Evolutionary conservation across 495 filamentous ascomycete genomes (phyloP), one percentile per base, ranked within the genome.

Genomic region (Aspergillus campestris): DNA sequence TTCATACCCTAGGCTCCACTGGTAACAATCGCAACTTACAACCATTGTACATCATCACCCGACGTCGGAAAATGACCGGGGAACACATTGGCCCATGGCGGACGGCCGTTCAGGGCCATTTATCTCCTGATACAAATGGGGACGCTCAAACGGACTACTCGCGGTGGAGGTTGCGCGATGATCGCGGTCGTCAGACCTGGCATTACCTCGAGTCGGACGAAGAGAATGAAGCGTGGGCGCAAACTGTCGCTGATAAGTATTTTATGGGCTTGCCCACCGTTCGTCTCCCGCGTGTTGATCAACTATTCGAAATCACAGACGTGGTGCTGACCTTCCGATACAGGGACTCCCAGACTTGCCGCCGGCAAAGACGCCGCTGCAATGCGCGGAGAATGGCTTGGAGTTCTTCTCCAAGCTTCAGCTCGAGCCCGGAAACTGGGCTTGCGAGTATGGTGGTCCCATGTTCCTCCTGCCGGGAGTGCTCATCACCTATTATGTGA

Each of bases 391-490:
- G 49, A 97, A 97, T 67, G 88, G 83, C 40, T 71, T 98, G 42
- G 73, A 78, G 3, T 98, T 94, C 73, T 95, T 92, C 72, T 87
- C 89, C 31, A 78, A 89, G 38, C 74, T 97, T 33, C 92, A 98
- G 57, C 76, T 95, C 0, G 79, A 84, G 35, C 81, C 86, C 7
- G 92, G 92, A 4, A 87, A 95, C 59, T 98, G 92, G 92, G 92
- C 75, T 5, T 96, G 90, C 67, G 92, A 97, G 61, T 98, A 97
- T 68, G 92, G 92, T 48, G 92, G 90, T 1, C 80, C 82, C 0
- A 79, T 83, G 75, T 96, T 98, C 60, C 78, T 98, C 39, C 68
- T 96, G 7, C 88, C 89, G 2, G 87, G 89, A 15, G 56, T 92
- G 11, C 81, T 96, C 48, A 79, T 94, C 53, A 75, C 86, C n/a